Base-by-base conservation (phyloP, 2,329 filamentous ascomycete species). In the Colletotrichum gloeosporioides region DNA sequence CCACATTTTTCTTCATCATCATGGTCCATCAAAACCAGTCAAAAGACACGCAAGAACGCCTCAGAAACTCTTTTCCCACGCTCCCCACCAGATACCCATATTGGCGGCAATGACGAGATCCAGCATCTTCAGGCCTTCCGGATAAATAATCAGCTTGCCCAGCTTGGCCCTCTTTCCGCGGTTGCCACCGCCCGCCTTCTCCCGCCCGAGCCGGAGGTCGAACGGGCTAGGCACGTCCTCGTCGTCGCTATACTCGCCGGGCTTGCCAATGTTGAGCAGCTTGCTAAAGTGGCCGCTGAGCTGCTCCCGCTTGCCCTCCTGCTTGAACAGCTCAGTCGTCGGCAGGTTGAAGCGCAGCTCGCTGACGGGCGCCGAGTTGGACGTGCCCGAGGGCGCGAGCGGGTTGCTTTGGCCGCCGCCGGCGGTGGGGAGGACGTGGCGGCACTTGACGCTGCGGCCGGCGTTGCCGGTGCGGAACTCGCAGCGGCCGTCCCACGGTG, bases 111-210 rank as follows among this genome's bases (percentile, higher is more conserved):
- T 95, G 1, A 98, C 88, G 75, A 99, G 84, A 87, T 99, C 97
- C 80, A 99, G 85, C 96, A 99, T 99, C 87, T 98, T 98, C 78
- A 98, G 86, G 0, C 97, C 97, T 81, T 98, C 96, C 72, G 96
- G 93, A 80, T 96, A 92, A 49, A 99, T 90, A 68, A 99, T 95
- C 68, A 99, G 87, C 85, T 99, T 99, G 1, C 96, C 97, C 80
- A 99, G 87, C 87, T 99, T 99, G 5, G 95, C 96, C 81, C 95
- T 92, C 83, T 95, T 96, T 0, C 96, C 96, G 61, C 93, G 90
- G 81, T 95, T 94, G 0, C 96, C 96, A 27, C 96, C 96, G 2
- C 96, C 96, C 0, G 96, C 96, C 72, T 91, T 92, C 84, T 99
- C 96, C 78, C 92, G 91, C 1, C 96, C 96, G 0, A 98, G 88